Evolutionary conservation across 345 rosid genomes (phyloP), one percentile per base, ranked within the genome.

Genomic region (Melaleuca alternifolia): DNA sequence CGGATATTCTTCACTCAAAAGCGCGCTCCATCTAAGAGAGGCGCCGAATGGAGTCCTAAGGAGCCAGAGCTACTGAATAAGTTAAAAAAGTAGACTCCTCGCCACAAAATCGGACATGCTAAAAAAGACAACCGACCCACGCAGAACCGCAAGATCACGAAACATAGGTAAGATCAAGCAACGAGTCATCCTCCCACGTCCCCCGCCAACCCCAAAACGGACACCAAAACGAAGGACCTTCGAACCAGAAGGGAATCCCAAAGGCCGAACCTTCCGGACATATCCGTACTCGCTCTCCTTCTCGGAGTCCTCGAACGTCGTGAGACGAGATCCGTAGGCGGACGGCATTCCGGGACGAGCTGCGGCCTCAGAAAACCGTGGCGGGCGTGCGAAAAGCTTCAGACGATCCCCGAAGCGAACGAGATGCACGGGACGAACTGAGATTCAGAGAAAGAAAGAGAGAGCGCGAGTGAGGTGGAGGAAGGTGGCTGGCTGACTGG

Each of bases 271-370:
- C 99, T 98, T 96, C 84, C 98, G 99, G 87, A 96, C 96, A 88
- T 96, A 96, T 81, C 99, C 99, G 89, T 95, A 96, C 95, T 98
- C 98, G 91, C 99, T 96, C 94, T 95, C 99, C 91, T 95, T 96
- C 94, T 96, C 99, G 26, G 94, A 89, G 85, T 98, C 99, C 90
- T 98, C 98, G 85, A 96, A 98, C 28, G 99, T 95, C 23, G 99
- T 98, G 88, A 96, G 89, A 79, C 97, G 93, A 56, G 94, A 94
- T 91, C 95, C 98, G 90, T 98, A 95, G 56, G 90, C 94, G 37
- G 99, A 89, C 88, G 97, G 94, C 99, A 98, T 98, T 37, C 21
- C 24, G 54, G 54, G 54, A 52, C 16, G 54, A 52, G 21, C 54
- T 52, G 41, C 54, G 6, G 54, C 16, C 79, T 46, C 26, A 18